These are phyloP conservation scores for Carex sylvatica DNA, from an alignment of 202 grass and related monocot species.

Conservation along the genomic window DNA sequence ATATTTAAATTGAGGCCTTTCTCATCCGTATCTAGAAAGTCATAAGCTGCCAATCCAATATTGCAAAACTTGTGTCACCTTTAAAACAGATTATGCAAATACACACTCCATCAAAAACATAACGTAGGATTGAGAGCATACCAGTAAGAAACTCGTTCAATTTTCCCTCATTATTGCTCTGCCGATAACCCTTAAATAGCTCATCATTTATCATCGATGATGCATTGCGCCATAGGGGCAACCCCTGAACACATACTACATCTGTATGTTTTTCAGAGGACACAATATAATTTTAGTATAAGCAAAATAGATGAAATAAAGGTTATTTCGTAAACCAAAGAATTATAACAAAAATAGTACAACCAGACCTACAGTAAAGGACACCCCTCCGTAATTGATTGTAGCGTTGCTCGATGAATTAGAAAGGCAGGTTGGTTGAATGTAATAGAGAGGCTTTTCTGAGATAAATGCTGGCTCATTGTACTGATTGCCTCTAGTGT, in stretches of 20 bases:
- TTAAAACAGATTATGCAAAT: background rate
- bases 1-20: slow-evolving; percentile 63
- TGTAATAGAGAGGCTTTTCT: slow-evolving; percentile 44
- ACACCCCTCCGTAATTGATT: slow-evolving; percentile 15
- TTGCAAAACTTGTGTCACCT: background rate
- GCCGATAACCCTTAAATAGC: slow-evolving; percentile 69
- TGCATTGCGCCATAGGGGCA: slow-evolving; percentile 72
- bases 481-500: slow-evolving; percentile 40
- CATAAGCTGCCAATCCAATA: slow-evolving; percentile 58
- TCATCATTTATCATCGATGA: slow-evolving; percentile 61
- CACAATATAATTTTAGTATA: background rate
- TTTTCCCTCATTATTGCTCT: slow-evolving; percentile 42
- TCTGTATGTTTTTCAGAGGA: slow-evolving; percentile 48
- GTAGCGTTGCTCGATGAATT: slow-evolving; percentile 47
- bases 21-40: slow-evolving; percentile 64
- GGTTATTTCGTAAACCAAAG: background rate
- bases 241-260: slow-evolving; percentile 65
- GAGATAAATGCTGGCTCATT: slow-evolving; percentile 65
- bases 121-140: slow-evolving; percentile 25
- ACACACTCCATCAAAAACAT: background rate
- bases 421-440: slow-evolving; percentile 51
- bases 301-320: background rate
- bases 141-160: slow-evolving; percentile 79
- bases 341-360: background rate
- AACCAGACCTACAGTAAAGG: slow-evolving; percentile 46